These are phyloP conservation scores for Xylariaceae sp. DNA, from an alignment of 2,329 filamentous ascomycete genomes.

Conservation along the genomic window DNA sequence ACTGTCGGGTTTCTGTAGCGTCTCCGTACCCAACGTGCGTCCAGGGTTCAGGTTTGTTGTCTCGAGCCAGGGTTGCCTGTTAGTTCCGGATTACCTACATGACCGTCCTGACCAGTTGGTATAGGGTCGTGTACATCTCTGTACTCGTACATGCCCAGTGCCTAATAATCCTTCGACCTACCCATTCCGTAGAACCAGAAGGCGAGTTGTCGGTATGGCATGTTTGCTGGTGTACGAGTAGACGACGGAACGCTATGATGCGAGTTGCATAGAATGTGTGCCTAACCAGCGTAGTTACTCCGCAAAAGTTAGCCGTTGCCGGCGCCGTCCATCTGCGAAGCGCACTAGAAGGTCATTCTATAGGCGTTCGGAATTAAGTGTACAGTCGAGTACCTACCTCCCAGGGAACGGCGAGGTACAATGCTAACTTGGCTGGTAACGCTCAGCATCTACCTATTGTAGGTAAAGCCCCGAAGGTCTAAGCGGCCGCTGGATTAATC, in stretches of 20 bases:
- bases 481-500: neutral
- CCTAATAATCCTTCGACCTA: neutral
- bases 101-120: too few relatives aligned
- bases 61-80: neutral
- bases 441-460: too few relatives aligned
- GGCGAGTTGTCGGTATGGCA: neutral
- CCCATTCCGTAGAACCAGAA: neutral
- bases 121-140: too few relatives aligned
- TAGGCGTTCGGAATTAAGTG: neutral
- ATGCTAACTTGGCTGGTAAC: too few relatives aligned
- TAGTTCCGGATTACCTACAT: constrained; percentile 8
- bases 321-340: neutral
- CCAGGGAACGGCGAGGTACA: too few relatives aligned
- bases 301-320: neutral
- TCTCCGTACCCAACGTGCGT: too few relatives aligned
- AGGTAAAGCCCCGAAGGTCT: too few relatives aligned
- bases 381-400: neutral
- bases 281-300: neutral
- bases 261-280: neutral
- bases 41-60: too few relatives aligned
- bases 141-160: neutral
- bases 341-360: neutral
- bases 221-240: neutral
- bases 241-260: neutral
- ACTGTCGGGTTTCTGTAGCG: too few relatives aligned